These are phyloP conservation scores for Camelina neglecta DNA, from an alignment of 345 rosid genomes.

Conservation along the genomic window DNA sequence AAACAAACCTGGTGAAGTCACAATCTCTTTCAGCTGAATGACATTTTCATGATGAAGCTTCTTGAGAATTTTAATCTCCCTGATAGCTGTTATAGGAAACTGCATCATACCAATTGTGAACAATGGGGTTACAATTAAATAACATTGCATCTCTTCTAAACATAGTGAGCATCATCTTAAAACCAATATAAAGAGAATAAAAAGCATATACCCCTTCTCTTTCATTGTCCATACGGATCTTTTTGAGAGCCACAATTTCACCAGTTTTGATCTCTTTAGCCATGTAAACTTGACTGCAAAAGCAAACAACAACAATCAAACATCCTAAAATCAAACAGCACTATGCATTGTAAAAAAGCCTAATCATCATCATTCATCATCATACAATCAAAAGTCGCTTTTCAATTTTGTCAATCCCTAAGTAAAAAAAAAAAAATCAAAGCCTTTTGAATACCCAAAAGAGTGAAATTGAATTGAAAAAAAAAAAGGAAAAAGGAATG, in stretches of 20 bases:
- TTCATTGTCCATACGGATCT: conserved; percentile 97
- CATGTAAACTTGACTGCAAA: conserved; percentile 94
- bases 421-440: not conserved
- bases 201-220: conserved; percentile 78
- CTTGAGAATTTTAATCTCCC: conserved; percentile 61
- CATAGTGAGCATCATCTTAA: not conserved
- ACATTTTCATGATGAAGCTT: conserved; percentile 63
- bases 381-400: not conserved
- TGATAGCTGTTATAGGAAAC: conserved; percentile 63
- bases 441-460: conserved; percentile 12
- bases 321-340: not conserved
- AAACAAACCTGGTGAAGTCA: conserved; percentile 54
- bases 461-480: not conserved
- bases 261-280: conserved; percentile 86
- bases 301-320: conserved; percentile 9
- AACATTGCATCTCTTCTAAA: not conserved
- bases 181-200: not conserved
- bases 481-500: not conserved
- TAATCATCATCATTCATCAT: not conserved
- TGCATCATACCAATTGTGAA: conserved; percentile 39
- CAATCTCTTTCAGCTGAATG: conserved; percentile 58
- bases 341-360: not conserved
- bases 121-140: conserved; percentile 12
- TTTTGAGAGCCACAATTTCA: conserved; percentile 94
- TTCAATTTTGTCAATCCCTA: not conserved